A percentile compares a stretch with the other conserved stretches of the same genome.
These are phyloP conservation scores for Ogataea parapolymorpha DNA, from an alignment of 805 yeast genomes.

Conservation along the genomic window DNA sequence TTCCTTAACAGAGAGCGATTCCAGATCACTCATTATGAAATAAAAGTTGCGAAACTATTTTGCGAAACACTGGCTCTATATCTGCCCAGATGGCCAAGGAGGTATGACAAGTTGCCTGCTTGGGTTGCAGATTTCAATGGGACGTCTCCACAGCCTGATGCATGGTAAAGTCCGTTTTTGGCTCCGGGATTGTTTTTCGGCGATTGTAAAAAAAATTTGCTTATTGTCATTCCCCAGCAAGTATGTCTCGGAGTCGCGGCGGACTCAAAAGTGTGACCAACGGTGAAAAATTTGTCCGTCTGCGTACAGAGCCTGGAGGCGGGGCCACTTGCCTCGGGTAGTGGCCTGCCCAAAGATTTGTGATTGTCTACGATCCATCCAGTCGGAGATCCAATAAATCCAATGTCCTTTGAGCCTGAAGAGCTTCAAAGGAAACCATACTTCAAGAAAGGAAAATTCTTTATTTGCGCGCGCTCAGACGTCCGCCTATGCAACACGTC, in stretches of 20 bases:
- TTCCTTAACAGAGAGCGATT: conserved; percentile 13
- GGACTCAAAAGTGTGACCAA: conserved; percentile 4
- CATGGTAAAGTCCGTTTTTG: background rate
- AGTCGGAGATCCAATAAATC: too few species aligned
- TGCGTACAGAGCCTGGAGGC: background rate
- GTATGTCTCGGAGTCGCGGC: conserved; percentile 1
- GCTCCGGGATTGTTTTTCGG: background rate
- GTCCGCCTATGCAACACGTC: too few species aligned
- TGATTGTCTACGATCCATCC: too few species aligned
- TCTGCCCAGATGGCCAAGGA: background rate
- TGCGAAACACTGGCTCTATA: background rate
- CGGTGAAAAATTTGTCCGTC: background rate
- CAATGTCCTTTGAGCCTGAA: too few species aligned
- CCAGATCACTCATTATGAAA: conserved; percentile 12
- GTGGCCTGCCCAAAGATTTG: too few species aligned
- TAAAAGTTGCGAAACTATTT: background rate
- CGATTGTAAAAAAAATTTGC: background rate
- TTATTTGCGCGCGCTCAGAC: too few species aligned
- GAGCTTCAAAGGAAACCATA: too few species aligned
- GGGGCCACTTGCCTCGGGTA: too few species aligned
- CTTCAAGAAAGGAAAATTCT: too few species aligned
- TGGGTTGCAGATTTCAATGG: background rate
- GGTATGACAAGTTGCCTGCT: background rate
- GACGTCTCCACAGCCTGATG: background rate
- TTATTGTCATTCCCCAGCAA: background rate